These are phyloP conservation scores for Mycena galopus DNA, from an alignment of 768 basidiomycete genomes.

Conservation along the genomic window DNA sequence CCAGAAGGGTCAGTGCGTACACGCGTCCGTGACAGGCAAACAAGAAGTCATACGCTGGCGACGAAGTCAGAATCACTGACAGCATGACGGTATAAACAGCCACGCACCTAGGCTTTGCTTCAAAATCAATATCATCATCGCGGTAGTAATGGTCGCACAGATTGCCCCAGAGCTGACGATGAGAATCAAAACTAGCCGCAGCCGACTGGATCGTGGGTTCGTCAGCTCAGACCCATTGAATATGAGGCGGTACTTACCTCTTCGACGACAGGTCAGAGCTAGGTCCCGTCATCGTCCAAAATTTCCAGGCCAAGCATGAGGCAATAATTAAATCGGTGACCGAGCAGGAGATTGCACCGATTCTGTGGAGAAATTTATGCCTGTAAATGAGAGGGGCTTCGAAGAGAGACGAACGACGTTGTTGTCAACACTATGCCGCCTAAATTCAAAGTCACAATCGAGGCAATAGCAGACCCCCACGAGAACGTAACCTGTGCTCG, in stretches of 20 bases:
- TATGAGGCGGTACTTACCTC: not conserved
- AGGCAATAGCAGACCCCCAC: not conserved
- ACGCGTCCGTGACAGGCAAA: too few species aligned
- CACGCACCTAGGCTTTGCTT: not conserved
- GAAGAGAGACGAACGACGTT: not conserved
- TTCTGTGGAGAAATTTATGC: not conserved
- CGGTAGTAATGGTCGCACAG: not conserved
- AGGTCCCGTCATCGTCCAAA: not conserved
- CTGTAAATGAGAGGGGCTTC: not conserved
- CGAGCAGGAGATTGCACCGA: not conserved
- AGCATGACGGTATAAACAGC: not conserved
- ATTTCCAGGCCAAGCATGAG: not conserved
- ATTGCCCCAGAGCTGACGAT: constrained; percentile 15
- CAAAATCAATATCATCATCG: constrained; percentile 11
- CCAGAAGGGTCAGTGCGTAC: too few species aligned
- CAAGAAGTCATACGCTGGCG: too few species aligned
- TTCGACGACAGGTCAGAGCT: not conserved
- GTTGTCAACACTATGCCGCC: not conserved
- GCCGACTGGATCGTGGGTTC: not conserved
- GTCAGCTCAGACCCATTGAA: not conserved
- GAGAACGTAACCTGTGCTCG: not conserved
- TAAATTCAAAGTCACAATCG: not conserved
- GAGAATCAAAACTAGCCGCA: constrained; percentile 6
- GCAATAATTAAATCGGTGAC: not conserved
- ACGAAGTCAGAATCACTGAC: not conserved